Conservation (phyloP, 495 filamentous ascomycete genomes). For the Massariosphaeria phaeospora region DNA sequence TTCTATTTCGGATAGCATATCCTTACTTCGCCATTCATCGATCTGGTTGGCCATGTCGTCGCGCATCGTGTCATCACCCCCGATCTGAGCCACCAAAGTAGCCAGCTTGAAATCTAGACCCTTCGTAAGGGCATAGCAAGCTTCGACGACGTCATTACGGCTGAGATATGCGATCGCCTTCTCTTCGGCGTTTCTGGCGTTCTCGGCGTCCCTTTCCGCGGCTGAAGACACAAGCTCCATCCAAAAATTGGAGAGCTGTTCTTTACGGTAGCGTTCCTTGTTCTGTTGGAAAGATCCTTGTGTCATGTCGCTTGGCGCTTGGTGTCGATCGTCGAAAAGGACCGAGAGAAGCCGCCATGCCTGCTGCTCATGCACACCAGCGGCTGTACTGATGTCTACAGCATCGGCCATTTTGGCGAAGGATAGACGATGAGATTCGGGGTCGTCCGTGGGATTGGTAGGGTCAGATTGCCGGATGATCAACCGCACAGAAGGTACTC, state of each 20-base stretch:
- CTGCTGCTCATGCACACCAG: constrained; percentile 52
- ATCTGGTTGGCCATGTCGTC: constrained; percentile 72
- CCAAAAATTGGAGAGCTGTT: constrained; percentile 58
- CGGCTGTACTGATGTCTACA: constrained; percentile 29
- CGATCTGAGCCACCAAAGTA: constrained; percentile 75
- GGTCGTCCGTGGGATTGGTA: too few relatives aligned
- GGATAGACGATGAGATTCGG: too few relatives aligned
- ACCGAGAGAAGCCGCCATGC: constrained; percentile 77
- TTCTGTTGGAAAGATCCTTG: constrained; percentile 47
- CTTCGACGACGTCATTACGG: constrained; percentile 69
- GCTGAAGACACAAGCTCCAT: constrained; percentile 55
- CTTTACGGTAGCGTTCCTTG: constrained; percentile 48
- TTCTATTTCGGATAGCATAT: constrained; percentile 78
- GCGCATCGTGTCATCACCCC: constrained; percentile 57
- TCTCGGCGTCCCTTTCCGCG: constrained; percentile 49
- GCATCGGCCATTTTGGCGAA: constrained; percentile 40
- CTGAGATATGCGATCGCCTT: constrained; percentile 76
- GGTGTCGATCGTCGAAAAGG: constrained; percentile 68
- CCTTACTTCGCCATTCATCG: constrained; percentile 72
- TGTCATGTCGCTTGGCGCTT: constrained; percentile 50
- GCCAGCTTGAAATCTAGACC: constrained; percentile 74
- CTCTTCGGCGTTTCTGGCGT: constrained; percentile 62
- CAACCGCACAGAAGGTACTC: constrained; percentile 49
- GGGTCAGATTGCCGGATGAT: too few relatives aligned
- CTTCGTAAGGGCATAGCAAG: constrained; percentile 69